Percentiles rank a stretch among this genome's conserved stretches.
These are phyloP conservation scores for Cyphellophora attinorum DNA, from an alignment of 2,329 filamentous ascomycete genomes.

Conservation along the genomic window DNA sequence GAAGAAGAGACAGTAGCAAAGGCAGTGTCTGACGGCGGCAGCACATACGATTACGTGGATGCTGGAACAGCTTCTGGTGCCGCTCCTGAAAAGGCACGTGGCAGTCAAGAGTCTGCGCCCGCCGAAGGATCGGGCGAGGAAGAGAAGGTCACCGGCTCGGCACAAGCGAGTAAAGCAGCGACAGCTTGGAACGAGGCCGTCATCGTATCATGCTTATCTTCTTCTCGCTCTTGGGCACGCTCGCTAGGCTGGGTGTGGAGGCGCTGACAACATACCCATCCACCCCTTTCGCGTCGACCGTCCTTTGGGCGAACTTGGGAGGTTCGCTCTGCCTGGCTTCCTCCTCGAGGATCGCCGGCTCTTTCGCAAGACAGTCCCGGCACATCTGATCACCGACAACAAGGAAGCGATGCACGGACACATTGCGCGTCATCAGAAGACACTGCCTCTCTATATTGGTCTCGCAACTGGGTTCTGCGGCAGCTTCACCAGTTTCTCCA, in stretches of 20 bases:
- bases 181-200: conserved; percentile 3
- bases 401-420: conserved; percentile 14
- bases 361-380: conserved; percentile 50
- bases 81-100: conserved; percentile 1
- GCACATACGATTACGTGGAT: background rate
- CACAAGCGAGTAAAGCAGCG: background rate
- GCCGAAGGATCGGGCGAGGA: background rate
- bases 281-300: conserved; percentile 60
- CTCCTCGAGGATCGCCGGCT: conserved; percentile 63
- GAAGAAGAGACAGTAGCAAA: background rate
- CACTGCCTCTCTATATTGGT: conserved; percentile 72
- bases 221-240: conserved; percentile 70
- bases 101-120: conserved; percentile 1
- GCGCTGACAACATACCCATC: conserved; percentile 67
- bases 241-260: conserved; percentile 67
- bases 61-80: background rate
- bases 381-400: conserved; percentile 21
- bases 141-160: background rate
- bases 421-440: conserved; percentile 51
- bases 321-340: conserved; percentile 72
- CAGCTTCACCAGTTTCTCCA: conserved; percentile 77
- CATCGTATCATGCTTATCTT: conserved; percentile 68
- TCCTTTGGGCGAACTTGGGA: conserved; percentile 75
- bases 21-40: background rate
- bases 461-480: conserved; percentile 79